Evolutionary conservation across 768 basidiomycete genomes (phyloP), one percentile per base, ranked within the genome.

Genomic region (Russula earlei): DNA sequence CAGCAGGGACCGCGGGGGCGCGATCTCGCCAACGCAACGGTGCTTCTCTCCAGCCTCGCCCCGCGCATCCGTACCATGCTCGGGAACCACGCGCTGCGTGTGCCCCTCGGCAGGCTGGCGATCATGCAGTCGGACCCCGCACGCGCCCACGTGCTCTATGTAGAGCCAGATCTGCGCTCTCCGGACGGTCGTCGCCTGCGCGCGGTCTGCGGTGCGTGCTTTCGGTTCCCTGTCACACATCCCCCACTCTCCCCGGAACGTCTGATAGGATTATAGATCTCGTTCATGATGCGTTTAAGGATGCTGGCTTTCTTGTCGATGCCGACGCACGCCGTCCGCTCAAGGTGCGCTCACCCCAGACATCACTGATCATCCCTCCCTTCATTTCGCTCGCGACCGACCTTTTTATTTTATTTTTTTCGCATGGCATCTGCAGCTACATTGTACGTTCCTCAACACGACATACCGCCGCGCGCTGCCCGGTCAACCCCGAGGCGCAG

Each of bases 141-240:
- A 63, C 61, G 71, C 41, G 81, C 81, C 5, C 76, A 81, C 52
- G 79, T 84, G 20, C 70, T 85, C 24, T 84, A 77, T 71, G 59
- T 77, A 11, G 81, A 79, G 1, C 82, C 84, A 1, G 54, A 66
- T 6, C 57, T 65, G 45, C 67, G 72, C 50, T 61, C 62, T 10
- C 68, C 70, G 27, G 66, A 70, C 10, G 68, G 67, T 1, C 53
- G 37, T 34, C 62, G 64, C 40, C 52, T 79, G 14, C 67, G 61
- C 29, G 47, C 47, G 67, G 76, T 77, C 33, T 61, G 69, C 63
- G 48, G 48, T 41, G 7, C 41, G 48, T 50, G 17, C 11, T 29
- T 19, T 4, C 3, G 12, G 53, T 29, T 5, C 27, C 15, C 12
- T 6, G 5, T 31, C 50, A 2, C 24, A 14, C 14, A 5, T 17